Base-by-base conservation (phyloP, 768 basidiomycete species). In the Solioccasus polychromus region DNA sequence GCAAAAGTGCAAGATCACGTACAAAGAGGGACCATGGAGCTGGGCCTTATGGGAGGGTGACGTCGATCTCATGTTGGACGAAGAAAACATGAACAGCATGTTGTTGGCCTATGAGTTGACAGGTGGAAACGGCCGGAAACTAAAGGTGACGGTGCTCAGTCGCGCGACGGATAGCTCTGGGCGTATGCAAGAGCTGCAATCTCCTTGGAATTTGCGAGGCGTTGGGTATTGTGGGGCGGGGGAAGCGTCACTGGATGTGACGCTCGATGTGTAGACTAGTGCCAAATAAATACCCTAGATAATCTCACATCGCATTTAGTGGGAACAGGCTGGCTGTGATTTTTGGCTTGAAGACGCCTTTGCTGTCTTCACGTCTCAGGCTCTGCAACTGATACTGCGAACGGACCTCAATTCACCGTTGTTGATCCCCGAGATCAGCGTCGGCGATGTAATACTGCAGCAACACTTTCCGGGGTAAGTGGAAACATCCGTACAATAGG, bases 31-130 rank as follows among this genome's bases (percentile, higher is more conserved):
- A 4, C 73, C 60, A 50, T 87, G 84, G 83, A 85, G 85, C 55
- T 88, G 86, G 85, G 76, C 80, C 5, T 59, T 86, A 18, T 88
- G 85, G 86, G 79, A 84, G 55, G 69, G 59, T 3, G 67, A 71
- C 38, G 11, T 88, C 12, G 60, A 65, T 7, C 61, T 68, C 31
- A 17, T 48, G 41, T 24, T 47, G 46, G 61, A 58, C 39, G 53
- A 55, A 22, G 56, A 55, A 35, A 57, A 53, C 4, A 52, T 56
- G 37, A 63, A 51, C 19, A 42, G 8, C 3, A 44, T 41, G 37
- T 15, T 39, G 8, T 19, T 38, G 35, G 43, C 35, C 17, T 12
- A 19, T 8, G 24, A 48, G 15, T 15, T 30, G 44, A 19, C 25
- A n/a, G 44, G 42, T 15, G 53, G 54, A 9, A 39, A 34, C 10